Evolutionary conservation across 208 protist genomes (phyloP).

Genomic region (Trypanosoma boissoni): DNA sequence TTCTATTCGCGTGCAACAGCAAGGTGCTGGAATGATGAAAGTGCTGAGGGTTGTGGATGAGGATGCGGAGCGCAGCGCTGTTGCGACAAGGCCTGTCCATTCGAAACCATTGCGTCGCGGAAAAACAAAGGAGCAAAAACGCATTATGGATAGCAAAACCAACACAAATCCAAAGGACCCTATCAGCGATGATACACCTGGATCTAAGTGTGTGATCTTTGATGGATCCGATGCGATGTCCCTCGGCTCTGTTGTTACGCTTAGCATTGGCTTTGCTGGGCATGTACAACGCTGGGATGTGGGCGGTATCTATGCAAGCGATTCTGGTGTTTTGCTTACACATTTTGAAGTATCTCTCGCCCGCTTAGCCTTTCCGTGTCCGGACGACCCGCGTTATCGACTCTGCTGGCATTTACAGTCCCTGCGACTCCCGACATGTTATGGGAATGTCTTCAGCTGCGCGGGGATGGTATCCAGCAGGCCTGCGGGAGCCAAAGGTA

Average conservation of each 20-base stretch:
- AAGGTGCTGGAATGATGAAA: conserved; percentile 21
- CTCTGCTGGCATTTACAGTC: conserved; percentile 53
- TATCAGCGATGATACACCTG: conserved; percentile 17
- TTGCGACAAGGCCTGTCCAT: too few relatives aligned
- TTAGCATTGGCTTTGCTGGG: conserved; percentile 47
- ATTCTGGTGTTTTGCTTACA: conserved; percentile 45
- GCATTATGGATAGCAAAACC: too few relatives aligned
- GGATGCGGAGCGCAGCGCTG: conserved; percentile 13
- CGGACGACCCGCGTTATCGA: conserved; percentile 74
- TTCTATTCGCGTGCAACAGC: conserved; percentile 35
- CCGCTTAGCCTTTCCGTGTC: conserved; percentile 77
- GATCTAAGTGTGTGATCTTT: conserved; percentile 60
- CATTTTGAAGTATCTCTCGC: conserved; percentile 84
- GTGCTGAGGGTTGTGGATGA: conserved; percentile 44
- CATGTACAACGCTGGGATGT: conserved; percentile 43
- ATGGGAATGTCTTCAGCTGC: conserved; percentile 41
- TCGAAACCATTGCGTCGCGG: too few relatives aligned
- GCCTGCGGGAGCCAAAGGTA: conserved; percentile 20
- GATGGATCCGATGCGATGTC: conserved; percentile 33
- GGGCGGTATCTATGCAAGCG: conserved; percentile 58
- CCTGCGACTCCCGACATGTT: conserved; percentile 42
- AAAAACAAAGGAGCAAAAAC: too few relatives aligned
- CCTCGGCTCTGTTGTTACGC: conserved; percentile 37
- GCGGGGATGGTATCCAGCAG: conserved; percentile 25
- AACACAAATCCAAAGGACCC: too few relatives aligned